These are phyloP conservation scores for Suillus placidus DNA, from an alignment of 768 basidiomycete genomes.

Conservation along the genomic window DNA sequence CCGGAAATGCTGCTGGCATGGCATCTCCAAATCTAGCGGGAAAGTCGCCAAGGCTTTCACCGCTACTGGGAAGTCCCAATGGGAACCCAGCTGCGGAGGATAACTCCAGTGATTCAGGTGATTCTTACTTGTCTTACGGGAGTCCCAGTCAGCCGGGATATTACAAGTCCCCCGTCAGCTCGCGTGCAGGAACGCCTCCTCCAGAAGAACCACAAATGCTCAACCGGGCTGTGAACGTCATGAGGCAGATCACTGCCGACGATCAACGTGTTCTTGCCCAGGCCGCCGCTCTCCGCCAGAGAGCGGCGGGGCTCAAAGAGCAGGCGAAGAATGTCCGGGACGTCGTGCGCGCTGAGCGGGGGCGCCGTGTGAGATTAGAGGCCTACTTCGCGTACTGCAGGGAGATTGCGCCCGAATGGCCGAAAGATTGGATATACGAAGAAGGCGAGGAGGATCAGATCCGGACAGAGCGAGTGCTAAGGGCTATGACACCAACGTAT, in stretches of 20 bases:
- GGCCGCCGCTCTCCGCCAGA: conserved; percentile 14
- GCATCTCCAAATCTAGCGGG: too few relatives aligned
- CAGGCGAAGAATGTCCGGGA: conserved; percentile 27
- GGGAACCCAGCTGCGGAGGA: background rate
- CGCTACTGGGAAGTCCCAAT: background rate
- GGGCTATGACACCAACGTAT: background rate
- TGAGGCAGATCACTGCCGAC: conserved; percentile 25
- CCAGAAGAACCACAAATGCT: conserved; percentile 22
- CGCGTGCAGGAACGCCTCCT: conserved; percentile 24
- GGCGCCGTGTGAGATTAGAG: conserved; percentile 31
- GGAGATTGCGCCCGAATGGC: conserved; percentile 26
- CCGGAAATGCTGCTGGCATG: too few relatives aligned
- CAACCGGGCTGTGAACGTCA: conserved; percentile 27
- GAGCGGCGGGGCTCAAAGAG: conserved; percentile 22
- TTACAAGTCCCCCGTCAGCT: conserved; percentile 27
- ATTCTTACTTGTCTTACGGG: conserved; percentile 26
- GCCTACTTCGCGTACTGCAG: conserved; percentile 32
- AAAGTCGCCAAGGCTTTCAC: background rate
- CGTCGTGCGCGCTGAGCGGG: conserved; percentile 25
- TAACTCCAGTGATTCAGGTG: conserved; percentile 24
- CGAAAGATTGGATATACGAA: conserved; percentile 27
- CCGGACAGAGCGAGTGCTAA: background rate
- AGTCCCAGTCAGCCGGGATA: background rate
- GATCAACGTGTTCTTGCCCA: conserved; percentile 21
- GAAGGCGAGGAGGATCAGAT: background rate